Conservation (phyloP, 805 yeast genomes). For the Komagataella mondaviorum region DNA sequence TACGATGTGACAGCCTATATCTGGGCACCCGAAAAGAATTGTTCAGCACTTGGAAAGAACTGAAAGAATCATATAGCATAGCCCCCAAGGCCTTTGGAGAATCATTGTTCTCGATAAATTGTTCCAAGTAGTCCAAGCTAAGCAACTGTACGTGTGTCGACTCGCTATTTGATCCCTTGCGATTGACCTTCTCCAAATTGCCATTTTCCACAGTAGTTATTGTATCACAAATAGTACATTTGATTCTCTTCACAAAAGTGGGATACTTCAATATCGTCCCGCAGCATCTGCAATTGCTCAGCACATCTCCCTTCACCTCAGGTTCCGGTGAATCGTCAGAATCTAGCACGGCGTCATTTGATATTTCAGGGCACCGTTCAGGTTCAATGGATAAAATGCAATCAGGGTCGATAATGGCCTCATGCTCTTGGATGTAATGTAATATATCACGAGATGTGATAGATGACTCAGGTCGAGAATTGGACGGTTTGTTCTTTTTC, state of each 20-base stretch:
- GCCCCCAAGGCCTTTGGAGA: conserved; percentile 36
- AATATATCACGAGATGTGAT: not conserved
- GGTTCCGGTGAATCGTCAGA: not conserved
- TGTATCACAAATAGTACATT: conserved; percentile 51
- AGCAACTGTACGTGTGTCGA: conserved; percentile 7
- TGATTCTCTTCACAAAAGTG: conserved; percentile 22
- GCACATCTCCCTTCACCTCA: conserved; percentile 1
- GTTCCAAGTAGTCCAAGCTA: conserved; percentile 13
- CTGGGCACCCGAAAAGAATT: conserved; percentile 33
- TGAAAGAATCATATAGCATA: conserved; percentile 32
- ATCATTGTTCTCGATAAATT: conserved; percentile 3
- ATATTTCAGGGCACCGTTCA: not conserved
- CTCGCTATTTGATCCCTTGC: not conserved
- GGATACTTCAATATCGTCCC: conserved; percentile 28
- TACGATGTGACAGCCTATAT: conserved; percentile 14
- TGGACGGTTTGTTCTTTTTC: not conserved
- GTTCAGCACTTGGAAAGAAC: conserved; percentile 32
- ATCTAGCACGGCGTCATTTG: not conserved
- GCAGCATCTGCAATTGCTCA: conserved; percentile 30
- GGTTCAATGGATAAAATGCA: not conserved
- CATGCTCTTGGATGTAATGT: not conserved
- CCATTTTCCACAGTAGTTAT: conserved; percentile 7
- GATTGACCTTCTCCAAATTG: conserved; percentile 4
- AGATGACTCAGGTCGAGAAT: not conserved
- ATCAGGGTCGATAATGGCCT: not conserved